A percentile compares a stretch with the other conserved stretches of the same genome.
Conservation (phyloP, 169 alveolate genomes). For the Prorocentrum cordatum region DNA sequence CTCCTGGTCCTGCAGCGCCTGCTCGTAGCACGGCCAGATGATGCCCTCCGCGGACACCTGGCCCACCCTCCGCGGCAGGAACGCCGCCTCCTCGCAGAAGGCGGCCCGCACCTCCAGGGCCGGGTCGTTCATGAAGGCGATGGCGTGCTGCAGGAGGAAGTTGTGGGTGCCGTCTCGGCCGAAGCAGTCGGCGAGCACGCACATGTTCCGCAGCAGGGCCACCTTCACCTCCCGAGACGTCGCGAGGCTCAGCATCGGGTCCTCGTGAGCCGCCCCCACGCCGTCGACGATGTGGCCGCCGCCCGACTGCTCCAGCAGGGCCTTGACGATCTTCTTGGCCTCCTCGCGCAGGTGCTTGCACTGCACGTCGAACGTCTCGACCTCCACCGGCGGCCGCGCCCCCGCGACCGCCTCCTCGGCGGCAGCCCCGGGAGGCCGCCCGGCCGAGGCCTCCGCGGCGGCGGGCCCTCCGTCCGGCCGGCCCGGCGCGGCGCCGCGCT, state of each 20-base stretch:
- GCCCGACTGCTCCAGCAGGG: slow-evolving; percentile 27
- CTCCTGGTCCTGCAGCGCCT: slow-evolving; percentile 49
- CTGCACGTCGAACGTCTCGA: not conserved
- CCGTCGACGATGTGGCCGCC: slow-evolving; percentile 10
- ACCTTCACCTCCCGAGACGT: slow-evolving; percentile 6
- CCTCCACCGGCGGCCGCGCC: not conserved
- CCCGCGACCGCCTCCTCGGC: not conserved
- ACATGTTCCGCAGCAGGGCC: slow-evolving; percentile 40
- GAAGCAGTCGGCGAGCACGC: slow-evolving; percentile 23
- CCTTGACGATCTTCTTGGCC: not conserved
- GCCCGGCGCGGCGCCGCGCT: not conserved
- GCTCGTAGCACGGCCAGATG: slow-evolving; percentile 69
- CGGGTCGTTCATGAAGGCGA: slow-evolving; percentile 55
- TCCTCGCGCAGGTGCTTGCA: not conserved
- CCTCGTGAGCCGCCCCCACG: not conserved
- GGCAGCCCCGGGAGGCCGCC: no score
- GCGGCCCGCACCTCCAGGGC: slow-evolving; percentile 54
- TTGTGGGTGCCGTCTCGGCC: slow-evolving; percentile 45
- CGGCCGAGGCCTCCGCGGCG: not conserved
- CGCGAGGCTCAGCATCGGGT: slow-evolving; percentile 5
- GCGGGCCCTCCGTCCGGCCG: not conserved
- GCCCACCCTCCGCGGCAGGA: not conserved
- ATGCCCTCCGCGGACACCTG: slow-evolving; percentile 6
- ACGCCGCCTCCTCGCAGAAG: slow-evolving; percentile 3
- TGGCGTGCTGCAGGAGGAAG: slow-evolving; percentile 57